Base-by-base conservation (phyloP, 441 rosid species). In the Adansonia rubrostipa region DNA sequence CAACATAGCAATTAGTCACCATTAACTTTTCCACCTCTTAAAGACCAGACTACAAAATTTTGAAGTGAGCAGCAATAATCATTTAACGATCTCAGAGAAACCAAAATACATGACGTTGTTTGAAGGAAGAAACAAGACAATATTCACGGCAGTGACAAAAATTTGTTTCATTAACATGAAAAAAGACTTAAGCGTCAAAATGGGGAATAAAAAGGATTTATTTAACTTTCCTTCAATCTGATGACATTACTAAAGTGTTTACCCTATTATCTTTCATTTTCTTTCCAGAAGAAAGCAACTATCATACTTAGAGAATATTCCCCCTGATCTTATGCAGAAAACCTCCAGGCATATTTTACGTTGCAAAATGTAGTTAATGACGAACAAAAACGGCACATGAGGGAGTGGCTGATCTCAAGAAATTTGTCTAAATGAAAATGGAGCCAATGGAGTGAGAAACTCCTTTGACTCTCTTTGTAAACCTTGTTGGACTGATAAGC, bases 391-490 rank as follows among this genome's bases (percentile, higher is more conserved):
- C 48, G 6, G 15, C 68, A 13, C 40, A 64, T 62, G 33, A 62
- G 40, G 68, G 62, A 73, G 19, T 76, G 68, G 57, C 80, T 40
- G 11, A 45, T 61, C 77, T 74, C 78, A 71, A 51, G 61, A 57
- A 58, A 3, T 65, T 76, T 17, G 50, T 48, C 36, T 36, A 70
- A 78, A 72, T n/a, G 75, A 50, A 60, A 74, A 75, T n/a, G 76
- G 64, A 76, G 87, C 42, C 67, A 64, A 56, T 73, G 56, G 83
- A 82, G 89, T 68, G 82, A 86, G 87, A 71, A 65, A 80, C 87
- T 82, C 85, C 36, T 77, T 67, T 60, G 58, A 81, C 63, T 82
- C 44, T 66, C 48, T 72, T 33, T 33, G 28, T 61, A 65, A 73
- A 69, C 73, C 62, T 74, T 66, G 64, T 61, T 10, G 64, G 58